A percentile compares a stretch with the other conserved stretches of the same genome.
Evolutionary conservation across 176 grass and related monocot species (phyloP).

Genomic region (Poa annua): DNA sequence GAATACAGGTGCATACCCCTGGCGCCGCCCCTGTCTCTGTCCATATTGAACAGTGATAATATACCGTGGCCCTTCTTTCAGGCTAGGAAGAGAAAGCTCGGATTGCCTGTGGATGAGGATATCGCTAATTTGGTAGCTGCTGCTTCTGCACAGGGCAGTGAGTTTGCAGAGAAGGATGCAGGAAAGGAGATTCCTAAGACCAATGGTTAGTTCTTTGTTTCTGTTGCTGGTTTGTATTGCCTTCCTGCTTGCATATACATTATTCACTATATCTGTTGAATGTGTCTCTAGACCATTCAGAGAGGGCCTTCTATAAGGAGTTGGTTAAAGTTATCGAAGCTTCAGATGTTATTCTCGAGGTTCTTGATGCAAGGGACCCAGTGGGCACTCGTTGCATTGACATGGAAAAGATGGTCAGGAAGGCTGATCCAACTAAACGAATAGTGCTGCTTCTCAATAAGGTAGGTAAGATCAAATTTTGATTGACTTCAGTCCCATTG

Average conservation of each 20-base stretch:
- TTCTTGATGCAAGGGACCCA: constrained; percentile 88
- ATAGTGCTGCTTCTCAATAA: constrained; percentile 96
- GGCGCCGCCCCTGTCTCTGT: too few relatives aligned
- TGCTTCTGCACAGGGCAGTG: constrained; percentile 51
- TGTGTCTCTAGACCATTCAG: constrained; percentile 72
- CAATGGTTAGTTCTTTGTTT: constrained; percentile 59
- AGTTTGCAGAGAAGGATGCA: constrained; percentile 50
- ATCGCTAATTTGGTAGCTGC: constrained; percentile 54
- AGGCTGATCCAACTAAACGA: constrained; percentile 70
- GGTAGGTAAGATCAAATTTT: constrained; percentile 59
- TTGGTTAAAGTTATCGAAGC: constrained; percentile 92
- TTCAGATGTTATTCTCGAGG: constrained; percentile 90
- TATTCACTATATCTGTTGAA: constrained; percentile 2
- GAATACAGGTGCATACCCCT: too few relatives aligned
- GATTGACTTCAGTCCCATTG: constrained; percentile 18
- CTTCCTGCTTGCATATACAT: background rate
- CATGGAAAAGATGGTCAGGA: constrained; percentile 89
- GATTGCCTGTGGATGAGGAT: constrained; percentile 66
- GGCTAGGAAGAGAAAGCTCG: constrained; percentile 86
- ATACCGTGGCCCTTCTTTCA: constrained; percentile 27
- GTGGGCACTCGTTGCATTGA: constrained; percentile 77
- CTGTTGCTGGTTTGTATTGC: background rate
- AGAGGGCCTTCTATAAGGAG: constrained; percentile 97
- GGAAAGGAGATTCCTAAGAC: constrained; percentile 53
- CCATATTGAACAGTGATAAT: background rate